Evolutionary conservation across 1,139 yeast genomes (phyloP).

Genomic region (Komagataea norvegica): DNA sequence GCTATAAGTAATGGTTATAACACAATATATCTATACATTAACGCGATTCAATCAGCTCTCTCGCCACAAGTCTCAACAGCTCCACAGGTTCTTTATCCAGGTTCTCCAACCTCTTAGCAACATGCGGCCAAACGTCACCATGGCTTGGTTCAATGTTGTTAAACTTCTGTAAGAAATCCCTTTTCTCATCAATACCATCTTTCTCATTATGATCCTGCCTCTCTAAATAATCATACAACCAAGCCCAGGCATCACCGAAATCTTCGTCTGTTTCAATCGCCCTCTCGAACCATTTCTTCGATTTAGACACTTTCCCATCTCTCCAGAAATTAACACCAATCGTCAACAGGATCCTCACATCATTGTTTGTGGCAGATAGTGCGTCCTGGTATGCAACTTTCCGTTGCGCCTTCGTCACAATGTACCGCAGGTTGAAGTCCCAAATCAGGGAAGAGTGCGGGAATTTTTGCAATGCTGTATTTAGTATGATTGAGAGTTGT

Average conservation of each 20-base stretch:
- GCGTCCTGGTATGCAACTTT: conserved; percentile 72
- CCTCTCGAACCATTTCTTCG: conserved; percentile 72
- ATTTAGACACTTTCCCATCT: conserved; percentile 61
- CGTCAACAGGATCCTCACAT: conserved; percentile 51
- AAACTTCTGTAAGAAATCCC: conserved; percentile 32
- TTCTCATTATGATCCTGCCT: too few relatives aligned
- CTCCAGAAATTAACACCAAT: conserved; percentile 70
- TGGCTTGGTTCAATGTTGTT: conserved; percentile 46
- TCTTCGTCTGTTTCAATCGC: conserved; percentile 51
- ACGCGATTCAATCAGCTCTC: conserved; percentile 9
- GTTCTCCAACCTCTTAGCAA: conserved; percentile 42
- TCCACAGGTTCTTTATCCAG: conserved; percentile 36
- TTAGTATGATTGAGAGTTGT: conserved; percentile 53
- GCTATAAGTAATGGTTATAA: too few relatives aligned
- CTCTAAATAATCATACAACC: conserved; percentile 47
- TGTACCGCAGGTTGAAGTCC: conserved; percentile 51
- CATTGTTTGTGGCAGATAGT: conserved; percentile 57
- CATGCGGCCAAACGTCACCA: conserved; percentile 54
- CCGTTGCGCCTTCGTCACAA: conserved; percentile 46
- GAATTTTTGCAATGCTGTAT: conserved; percentile 55
- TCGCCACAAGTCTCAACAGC: conserved; percentile 33
- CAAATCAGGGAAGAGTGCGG: conserved; percentile 62
- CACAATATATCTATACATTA: too few relatives aligned
- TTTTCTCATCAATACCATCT: conserved; percentile 29
- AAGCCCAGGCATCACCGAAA: conserved; percentile 77